These are phyloP conservation scores for Lizonia empirigonia DNA, from an alignment of 2,329 filamentous ascomycete genomes.

Conservation along the genomic window DNA sequence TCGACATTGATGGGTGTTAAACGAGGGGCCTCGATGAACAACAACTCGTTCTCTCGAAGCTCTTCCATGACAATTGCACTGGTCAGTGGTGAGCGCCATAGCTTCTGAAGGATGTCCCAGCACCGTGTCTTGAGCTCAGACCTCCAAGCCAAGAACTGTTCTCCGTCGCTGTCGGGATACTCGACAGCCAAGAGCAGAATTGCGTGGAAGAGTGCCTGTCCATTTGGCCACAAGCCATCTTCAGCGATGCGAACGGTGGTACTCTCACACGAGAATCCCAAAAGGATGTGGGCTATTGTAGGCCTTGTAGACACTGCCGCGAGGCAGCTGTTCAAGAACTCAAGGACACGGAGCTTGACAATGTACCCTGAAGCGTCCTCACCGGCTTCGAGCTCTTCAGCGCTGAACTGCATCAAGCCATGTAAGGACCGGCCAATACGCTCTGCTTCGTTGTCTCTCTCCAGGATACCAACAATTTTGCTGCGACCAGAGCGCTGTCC, in stretches of 20 bases:
- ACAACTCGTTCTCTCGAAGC: slow-evolving; percentile 76
- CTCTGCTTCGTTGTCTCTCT: slow-evolving; percentile 78
- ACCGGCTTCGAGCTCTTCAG: slow-evolving; percentile 75
- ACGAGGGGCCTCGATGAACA: slow-evolving; percentile 76
- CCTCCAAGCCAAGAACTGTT: slow-evolving; percentile 49
- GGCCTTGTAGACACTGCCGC: slow-evolving; percentile 75
- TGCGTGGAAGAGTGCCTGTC: slow-evolving; percentile 81
- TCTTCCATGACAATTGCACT: slow-evolving; percentile 75
- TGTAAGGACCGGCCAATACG: slow-evolving; percentile 77
- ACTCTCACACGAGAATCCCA: slow-evolving; percentile 82
- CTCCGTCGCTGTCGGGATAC: slow-evolving; percentile 66
- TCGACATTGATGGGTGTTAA: slow-evolving; percentile 73
- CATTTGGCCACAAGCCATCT: slow-evolving; percentile 71
- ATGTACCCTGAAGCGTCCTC: slow-evolving; percentile 73
- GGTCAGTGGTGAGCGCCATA: slow-evolving; percentile 86
- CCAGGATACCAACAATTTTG: slow-evolving; percentile 86
- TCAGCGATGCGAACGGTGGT: slow-evolving; percentile 71
- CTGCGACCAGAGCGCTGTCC: slow-evolving; percentile 71
- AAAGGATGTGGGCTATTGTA: slow-evolving; percentile 85
- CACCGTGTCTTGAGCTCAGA: slow-evolving; percentile 52
- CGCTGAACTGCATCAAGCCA: slow-evolving; percentile 66
- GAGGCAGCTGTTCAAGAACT: slow-evolving; percentile 83
- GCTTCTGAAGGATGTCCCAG: slow-evolving; percentile 70
- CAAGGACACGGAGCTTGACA: slow-evolving; percentile 82
- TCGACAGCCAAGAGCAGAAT: slow-evolving; percentile 74